Evolutionary conservation across 345 rosid species (phyloP), one percentile per base, ranked within the genome.

Genomic region (Salix arbutifolia): DNA sequence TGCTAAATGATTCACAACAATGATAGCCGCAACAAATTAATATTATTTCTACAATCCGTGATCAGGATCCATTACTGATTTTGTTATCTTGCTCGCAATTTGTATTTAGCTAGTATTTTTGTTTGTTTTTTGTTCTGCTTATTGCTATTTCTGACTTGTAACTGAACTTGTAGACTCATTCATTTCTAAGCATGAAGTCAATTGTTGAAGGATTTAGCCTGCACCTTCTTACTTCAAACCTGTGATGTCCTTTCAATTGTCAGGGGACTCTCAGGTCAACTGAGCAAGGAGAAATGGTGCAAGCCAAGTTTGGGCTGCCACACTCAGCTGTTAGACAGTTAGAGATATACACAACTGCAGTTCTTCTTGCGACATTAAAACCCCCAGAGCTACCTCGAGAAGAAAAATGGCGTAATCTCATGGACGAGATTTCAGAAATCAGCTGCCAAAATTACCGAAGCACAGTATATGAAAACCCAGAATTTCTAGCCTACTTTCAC

Each of bases 241-340:
- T 33, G 18, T 6, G 14, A 72, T 67, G 26, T 2, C 14, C 21
- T 67, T 53, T 40, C 58, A 66, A 72, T 76, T 81, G 83, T 67
- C 86, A 92, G 98, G 97, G 99, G 13, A 90, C 99, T 48, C 88
- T 95, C 37, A 86, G 99, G 69, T 95, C 99, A 6, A 95, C 99
- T 14, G 99, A 95, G 84, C 99, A 95, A 89, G 99, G 97, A 75
- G 99, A 95, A 87, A 95, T 95, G 99, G 97, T 95, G 76, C 97
- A 95, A 79, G 99, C 99, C 46, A 95, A 95, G 85, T 95, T 95
- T 81, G 99, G 99, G 64, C 84, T 95, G 81, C 93, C 99, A 35
- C 92, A 86, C 75, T 93, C 96, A 0, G 97, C 99, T 10, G 92
- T 93, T 48, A 89, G 99, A 66, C 99, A 95, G 77, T 86, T 95